Evolutionary conservation across 305 asterid genomes (phyloP).

Genomic region (Plantago lanceolata): DNA sequence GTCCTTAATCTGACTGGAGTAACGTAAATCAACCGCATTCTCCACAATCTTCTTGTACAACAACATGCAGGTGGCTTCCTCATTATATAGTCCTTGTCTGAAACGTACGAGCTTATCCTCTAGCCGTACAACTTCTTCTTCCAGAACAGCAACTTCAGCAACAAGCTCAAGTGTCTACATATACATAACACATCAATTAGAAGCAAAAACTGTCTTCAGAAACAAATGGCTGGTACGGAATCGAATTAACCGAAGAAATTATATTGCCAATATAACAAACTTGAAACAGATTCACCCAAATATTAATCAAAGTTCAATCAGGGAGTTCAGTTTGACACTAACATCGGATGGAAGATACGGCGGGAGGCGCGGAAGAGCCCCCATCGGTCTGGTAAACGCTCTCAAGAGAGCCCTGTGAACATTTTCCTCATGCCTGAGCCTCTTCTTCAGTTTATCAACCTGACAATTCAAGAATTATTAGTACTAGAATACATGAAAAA

Average conservation of each 20-base stretch:
- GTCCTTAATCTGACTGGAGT: conserved; percentile 30
- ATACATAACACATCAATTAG: conserved; percentile 11
- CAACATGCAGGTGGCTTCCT: conserved; percentile 68
- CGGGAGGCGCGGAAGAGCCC: conserved; percentile 90
- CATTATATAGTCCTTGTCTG: conserved; percentile 77
- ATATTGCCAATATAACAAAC: too few relatives aligned
- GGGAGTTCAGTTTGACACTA: conserved; percentile 19
- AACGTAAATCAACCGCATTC: conserved; percentile 36
- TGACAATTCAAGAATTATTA: conserved; percentile 11
- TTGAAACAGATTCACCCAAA: too few relatives aligned
- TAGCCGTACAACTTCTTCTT: conserved; percentile 85
- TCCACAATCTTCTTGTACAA: conserved; percentile 56
- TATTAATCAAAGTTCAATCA: too few relatives aligned
- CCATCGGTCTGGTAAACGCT: conserved; percentile 81
- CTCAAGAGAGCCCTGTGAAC: conserved; percentile 86
- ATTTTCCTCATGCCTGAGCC: conserved; percentile 76
- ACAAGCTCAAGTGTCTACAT: conserved; percentile 84
- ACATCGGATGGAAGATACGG: conserved; percentile 80
- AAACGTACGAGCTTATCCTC: conserved; percentile 79
- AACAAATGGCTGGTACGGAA: too few relatives aligned
- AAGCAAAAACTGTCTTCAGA: background rate
- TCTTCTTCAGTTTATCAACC: conserved; percentile 87
- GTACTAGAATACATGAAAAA: background rate
- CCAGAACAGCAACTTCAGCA: conserved; percentile 95
- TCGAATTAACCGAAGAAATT: background rate